phyloP scores from a whole-genome alignment of 441 rosid genomes.

The Erodium chrysanthum region DNA sequence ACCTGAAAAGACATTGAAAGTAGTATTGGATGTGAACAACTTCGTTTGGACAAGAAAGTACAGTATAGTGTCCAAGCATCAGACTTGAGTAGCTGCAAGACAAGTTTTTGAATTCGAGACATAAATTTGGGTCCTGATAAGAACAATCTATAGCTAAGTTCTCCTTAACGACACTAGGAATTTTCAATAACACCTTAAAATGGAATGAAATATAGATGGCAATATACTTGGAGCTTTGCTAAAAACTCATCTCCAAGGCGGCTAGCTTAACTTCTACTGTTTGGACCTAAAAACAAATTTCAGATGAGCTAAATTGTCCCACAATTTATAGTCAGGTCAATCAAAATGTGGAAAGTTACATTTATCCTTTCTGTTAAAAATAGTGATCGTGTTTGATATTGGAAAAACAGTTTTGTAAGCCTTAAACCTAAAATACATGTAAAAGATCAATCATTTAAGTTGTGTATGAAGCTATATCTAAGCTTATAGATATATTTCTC shows the following conservation, averaged over 20 bases:
- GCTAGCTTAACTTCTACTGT: background rate
- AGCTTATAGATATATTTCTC: background rate
- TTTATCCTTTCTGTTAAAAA: background rate
- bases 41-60: background rate
- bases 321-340: background rate
- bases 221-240: background rate
- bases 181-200: background rate
- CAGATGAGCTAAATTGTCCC: background rate
- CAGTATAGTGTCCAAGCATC: background rate
- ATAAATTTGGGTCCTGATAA: background rate
- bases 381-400: background rate
- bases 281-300: background rate
- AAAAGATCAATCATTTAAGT: background rate
- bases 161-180: background rate
- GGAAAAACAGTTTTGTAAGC: background rate
- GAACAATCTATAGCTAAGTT: background rate
- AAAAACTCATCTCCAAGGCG: background rate
- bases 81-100: background rate
- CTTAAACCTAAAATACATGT: background rate
- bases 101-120: background rate
- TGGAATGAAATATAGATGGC: background rate
- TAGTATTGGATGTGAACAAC: background rate
- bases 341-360: background rate
- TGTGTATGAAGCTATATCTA: background rate
- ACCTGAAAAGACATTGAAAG: conserved; percentile 30